Evolutionary conservation across 257 asterid genomes (phyloP).

Genomic region (Solanum ahanhuiri): DNA sequence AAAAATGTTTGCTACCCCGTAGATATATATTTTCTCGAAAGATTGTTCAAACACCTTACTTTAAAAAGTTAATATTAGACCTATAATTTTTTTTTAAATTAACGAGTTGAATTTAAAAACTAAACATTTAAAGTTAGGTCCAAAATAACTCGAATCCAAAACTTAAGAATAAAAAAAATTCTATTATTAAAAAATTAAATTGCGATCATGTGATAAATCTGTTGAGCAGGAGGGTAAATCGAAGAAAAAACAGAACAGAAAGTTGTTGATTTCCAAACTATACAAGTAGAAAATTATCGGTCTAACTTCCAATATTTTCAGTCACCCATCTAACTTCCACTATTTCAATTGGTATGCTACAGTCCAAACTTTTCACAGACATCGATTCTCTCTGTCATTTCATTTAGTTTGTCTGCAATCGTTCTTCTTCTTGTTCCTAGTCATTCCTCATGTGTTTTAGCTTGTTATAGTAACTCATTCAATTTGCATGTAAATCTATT

Average conservation of each 20-base stretch:
- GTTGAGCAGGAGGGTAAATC: too few relatives aligned
- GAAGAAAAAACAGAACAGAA: not conserved
- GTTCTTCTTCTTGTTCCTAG: not conserved
- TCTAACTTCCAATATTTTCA: not conserved
- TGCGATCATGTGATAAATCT: too few relatives aligned
- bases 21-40: too few relatives aligned
- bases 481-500: not conserved
- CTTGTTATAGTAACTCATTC: not conserved
- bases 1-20: too few relatives aligned
- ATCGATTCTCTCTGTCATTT: not conserved
- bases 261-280: not conserved
- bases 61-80: too few relatives aligned
- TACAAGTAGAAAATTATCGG: not conserved
- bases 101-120: too few relatives aligned
- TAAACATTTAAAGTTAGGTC: too few relatives aligned
- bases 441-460: not conserved
- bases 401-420: not conserved
- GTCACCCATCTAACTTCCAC: not conserved
- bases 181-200: too few relatives aligned
- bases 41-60: too few relatives aligned
- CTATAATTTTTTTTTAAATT: too few relatives aligned
- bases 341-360: not conserved
- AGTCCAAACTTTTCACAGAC: not conserved
- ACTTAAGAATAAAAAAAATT: too few relatives aligned
- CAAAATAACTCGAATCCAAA: too few relatives aligned